Evolutionary conservation across 331 rosid species (phyloP).

Genomic region (Spiraea crenata): DNA sequence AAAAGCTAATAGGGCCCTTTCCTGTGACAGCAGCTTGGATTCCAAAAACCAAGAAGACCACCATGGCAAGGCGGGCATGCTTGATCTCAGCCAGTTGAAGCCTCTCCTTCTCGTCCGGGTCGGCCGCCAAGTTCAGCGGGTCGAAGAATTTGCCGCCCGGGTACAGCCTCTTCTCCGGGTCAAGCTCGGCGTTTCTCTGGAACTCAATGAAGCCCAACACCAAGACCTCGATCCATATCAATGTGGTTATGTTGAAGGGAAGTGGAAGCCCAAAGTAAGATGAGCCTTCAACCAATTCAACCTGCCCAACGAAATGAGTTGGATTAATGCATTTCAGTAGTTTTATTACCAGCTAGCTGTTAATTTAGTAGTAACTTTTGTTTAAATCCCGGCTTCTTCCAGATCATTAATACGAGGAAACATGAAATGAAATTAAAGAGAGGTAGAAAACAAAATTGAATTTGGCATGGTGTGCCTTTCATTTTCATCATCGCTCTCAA

Average conservation of each 20-base stretch:
- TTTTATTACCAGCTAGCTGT: no score
- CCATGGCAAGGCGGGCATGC: slow-evolving; percentile 95
- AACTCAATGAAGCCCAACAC: slow-evolving; percentile 85
- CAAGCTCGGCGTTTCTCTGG: slow-evolving; percentile 83
- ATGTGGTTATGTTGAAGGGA: slow-evolving; percentile 66
- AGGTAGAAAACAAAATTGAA: not conserved
- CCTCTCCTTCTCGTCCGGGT: slow-evolving; percentile 70
- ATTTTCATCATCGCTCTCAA: not conserved
- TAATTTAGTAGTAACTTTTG: no score
- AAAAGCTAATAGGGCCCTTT: slow-evolving; percentile 69
- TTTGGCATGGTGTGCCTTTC: slow-evolving; percentile 7
- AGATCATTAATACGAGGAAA: not conserved
- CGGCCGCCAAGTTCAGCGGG: slow-evolving; percentile 66
- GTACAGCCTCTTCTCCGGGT: slow-evolving; percentile 80
- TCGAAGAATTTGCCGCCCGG: slow-evolving; percentile 90
- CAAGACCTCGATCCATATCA: slow-evolving; percentile 91
- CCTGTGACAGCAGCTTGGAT: slow-evolving; percentile 89
- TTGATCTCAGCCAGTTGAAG: slow-evolving; percentile 92
- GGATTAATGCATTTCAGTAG: no score
- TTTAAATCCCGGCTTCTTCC: no score
- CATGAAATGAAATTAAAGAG: not conserved
- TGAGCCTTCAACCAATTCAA: slow-evolving; percentile 85
- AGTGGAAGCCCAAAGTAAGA: slow-evolving; percentile 89
- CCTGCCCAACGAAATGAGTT: slow-evolving; percentile 29
- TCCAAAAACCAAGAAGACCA: slow-evolving; percentile 77